Conservation (phyloP, 2,329 filamentous ascomycete genomes). For the Nemania abortiva region DNA sequence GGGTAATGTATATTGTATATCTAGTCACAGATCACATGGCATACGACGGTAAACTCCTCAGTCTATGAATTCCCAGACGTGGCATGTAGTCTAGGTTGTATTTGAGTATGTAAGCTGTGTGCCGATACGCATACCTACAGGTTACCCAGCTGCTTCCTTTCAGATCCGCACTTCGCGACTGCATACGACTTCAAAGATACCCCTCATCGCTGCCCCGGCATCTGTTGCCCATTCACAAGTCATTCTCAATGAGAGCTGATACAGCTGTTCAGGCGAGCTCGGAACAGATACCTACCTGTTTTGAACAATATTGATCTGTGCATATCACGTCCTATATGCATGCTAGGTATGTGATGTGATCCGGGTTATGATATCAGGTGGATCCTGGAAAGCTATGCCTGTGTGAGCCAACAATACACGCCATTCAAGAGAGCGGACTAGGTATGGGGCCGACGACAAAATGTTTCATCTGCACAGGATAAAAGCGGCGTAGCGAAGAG, state of each 20-base stretch:
- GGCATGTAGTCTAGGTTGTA: conserved; percentile 13
- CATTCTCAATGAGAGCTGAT: conserved; percentile 13
- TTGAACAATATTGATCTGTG: conserved; percentile 17
- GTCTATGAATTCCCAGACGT: neutral
- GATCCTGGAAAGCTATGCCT: neutral
- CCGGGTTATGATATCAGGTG: neutral
- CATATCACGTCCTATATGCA: conserved; percentile 6
- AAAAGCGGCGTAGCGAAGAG: neutral
- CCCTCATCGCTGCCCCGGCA: conserved; percentile 17
- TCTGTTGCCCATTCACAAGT: neutral
- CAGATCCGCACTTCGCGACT: conserved; percentile 1
- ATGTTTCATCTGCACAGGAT: neutral
- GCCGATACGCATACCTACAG: conserved; percentile 12
- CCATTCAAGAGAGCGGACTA: neutral
- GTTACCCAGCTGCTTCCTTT: conserved; percentile 15
- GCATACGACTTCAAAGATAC: conserved; percentile 6
- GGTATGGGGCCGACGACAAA: neutral
- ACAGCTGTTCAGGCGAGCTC: neutral
- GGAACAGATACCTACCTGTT: neutral
- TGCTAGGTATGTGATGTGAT: conserved; percentile 16
- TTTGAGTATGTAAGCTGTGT: conserved; percentile 15
- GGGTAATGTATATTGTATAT: conserved; percentile 1
- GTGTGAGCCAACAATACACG: neutral
- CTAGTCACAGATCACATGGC: neutral
- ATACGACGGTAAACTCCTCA: neutral